Percentiles rank a stretch among this genome's conserved stretches.
Conservation (phyloP, 2,329 filamentous ascomycete genomes). For the Aspergillus felis region DNA sequence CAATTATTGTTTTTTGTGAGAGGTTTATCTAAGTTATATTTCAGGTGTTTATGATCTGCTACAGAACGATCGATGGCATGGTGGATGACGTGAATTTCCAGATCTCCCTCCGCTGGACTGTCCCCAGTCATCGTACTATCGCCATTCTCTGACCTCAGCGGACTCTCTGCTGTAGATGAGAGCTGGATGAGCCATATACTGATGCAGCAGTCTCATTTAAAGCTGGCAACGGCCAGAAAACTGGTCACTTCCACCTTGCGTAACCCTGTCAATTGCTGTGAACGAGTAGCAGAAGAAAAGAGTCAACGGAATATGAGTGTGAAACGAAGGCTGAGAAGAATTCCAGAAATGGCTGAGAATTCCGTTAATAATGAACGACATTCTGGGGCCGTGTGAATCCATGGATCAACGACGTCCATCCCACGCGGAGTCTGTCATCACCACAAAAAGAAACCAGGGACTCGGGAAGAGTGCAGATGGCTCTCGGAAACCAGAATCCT, state of each 20-base stretch:
- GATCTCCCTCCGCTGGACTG: not conserved
- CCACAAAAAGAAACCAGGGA: too few relatives aligned
- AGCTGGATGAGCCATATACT: not conserved
- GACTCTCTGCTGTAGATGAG: too few relatives aligned
- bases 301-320: not conserved
- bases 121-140: not conserved
- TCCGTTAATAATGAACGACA: not conserved
- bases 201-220: not conserved
- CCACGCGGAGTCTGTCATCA: not conserved
- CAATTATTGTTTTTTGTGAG: not conserved
- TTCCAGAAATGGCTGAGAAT: not conserved
- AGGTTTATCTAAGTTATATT: not conserved
- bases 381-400: too few relatives aligned
- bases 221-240: not conserved
- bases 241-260: not conserved
- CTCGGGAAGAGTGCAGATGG: not conserved
- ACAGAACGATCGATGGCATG: not conserved
- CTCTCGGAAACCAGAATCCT: conserved; percentile 26
- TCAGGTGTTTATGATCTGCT: not conserved
- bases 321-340: not conserved
- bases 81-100: not conserved
- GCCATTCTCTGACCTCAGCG: not conserved
- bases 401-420: not conserved
- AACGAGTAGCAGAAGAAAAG: not conserved
- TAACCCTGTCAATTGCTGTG: not conserved